Conservation (phyloP, 176 grass and related monocot species). For the Saccharum officinarum region DNA sequence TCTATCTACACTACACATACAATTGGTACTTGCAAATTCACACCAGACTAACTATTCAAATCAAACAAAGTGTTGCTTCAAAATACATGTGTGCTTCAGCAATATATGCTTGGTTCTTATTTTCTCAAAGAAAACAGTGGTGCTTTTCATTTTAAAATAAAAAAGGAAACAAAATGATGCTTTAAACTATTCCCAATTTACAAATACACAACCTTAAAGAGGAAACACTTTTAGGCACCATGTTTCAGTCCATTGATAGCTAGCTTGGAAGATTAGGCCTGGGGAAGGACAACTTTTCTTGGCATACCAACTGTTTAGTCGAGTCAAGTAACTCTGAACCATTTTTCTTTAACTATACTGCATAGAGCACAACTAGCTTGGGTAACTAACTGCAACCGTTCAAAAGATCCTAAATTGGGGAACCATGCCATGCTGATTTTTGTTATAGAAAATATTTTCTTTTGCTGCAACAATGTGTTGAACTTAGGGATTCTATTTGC, state of each 20-base stretch:
- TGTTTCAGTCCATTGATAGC: slow-evolving; percentile 29
- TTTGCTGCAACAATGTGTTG: not conserved
- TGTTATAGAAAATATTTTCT: not conserved
- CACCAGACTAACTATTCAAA: not conserved
- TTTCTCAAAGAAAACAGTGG: not conserved
- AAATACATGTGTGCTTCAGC: not conserved
- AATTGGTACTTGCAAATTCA: not conserved
- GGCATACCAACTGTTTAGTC: not conserved
- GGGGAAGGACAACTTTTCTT: slow-evolving; percentile 9
- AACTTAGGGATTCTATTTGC: not conserved
- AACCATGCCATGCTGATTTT: not conserved
- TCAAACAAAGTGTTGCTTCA: not conserved
- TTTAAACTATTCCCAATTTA: not conserved
- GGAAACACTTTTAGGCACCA: slow-evolving; percentile 23
- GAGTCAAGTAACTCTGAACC: not conserved
- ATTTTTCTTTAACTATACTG: not conserved
- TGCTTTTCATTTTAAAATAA: not conserved
- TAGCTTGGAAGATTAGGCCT: slow-evolving; percentile 31
- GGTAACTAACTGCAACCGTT: slow-evolving; percentile 12
- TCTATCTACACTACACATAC: not conserved
- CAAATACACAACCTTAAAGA: not conserved
- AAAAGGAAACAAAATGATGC: not conserved
- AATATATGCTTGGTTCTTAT: not conserved
- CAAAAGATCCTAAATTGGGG: not conserved
- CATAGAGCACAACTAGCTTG: not conserved